phyloP scores from a whole-genome alignment of 352 stramenopile genomes.

The Pythium plurisporium region DNA sequence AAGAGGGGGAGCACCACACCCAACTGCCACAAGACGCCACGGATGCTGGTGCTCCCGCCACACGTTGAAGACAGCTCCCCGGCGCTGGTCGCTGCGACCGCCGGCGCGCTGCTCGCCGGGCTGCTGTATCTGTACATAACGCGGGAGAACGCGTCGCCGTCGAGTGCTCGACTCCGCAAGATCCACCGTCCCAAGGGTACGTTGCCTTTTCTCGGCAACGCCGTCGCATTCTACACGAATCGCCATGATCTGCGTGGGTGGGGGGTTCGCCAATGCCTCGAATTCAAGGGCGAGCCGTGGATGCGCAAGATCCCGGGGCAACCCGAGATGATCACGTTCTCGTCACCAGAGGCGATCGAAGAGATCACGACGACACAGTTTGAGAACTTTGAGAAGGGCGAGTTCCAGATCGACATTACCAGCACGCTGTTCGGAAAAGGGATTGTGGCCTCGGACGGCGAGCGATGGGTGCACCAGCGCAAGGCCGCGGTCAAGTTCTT shows the following conservation, averaged over 20 bases:
- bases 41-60: constrained; percentile 10
- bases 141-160: not conserved
- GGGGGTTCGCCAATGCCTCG: not conserved
- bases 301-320: constrained; percentile 15
- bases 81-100: not conserved
- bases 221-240: not conserved
- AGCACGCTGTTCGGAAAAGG: constrained; percentile 20
- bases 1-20: too few species aligned
- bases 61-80: not conserved
- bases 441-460: constrained; percentile 28
- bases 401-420: constrained; percentile 22
- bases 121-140: not conserved
- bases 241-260: constrained; percentile 1
- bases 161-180: constrained; percentile 3
- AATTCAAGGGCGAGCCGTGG: constrained; percentile 26
- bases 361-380: constrained; percentile 38
- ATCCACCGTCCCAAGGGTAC: not conserved
- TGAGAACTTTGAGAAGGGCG: constrained; percentile 30
- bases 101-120: not conserved
- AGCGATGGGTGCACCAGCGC: constrained; percentile 30
- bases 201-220: constrained; percentile 7
- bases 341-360: constrained; percentile 22
- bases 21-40: too few species aligned
- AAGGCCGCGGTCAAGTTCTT: constrained; percentile 17
- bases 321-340: constrained; percentile 22